Base-by-base conservation (phyloP, 208 protist genomes). In the Acanthamoeba lenticulata region DNA sequence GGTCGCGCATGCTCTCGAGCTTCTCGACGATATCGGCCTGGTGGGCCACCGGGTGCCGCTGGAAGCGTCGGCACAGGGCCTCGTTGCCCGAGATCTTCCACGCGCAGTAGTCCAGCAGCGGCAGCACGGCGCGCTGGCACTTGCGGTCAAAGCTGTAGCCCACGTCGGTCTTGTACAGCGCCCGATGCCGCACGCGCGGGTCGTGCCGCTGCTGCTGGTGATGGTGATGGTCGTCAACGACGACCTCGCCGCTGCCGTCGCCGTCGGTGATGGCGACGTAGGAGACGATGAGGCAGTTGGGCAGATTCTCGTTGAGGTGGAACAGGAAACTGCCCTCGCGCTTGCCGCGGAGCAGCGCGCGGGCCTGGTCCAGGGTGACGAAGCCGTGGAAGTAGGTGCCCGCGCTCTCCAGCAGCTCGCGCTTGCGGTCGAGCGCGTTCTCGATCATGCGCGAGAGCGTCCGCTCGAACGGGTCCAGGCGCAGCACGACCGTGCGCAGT, bases 91-190 rank as follows among this genome's bases (percentile, higher is more conserved):
- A 77, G 29, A 77, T 77, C 67, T 77, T 77, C 67, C 67, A 77
- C 36, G 67, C 67, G 67, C 67, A 77, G 36, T 77, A 77, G 67
- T 77, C 67, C 67, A 77, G 67, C 67, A 77, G 67, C 67, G 67
- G 67, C 36, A 77, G 67, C 67, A 77, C 67, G 17, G 67, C 40
- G 29, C 32, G 6, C 67, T 77, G 67, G 21, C 40, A 32, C 17
- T n/a, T 36, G 67, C 67, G 67, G 67, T 77, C 67, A 11, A 77
- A 77, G 67, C 67, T 44, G 67, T 77, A 77, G n/a, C 67, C 67
- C 67, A 77, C 34, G 36, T 77, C 67, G 1, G 67, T 77, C 34
- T 40, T 77, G 67, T 77, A 77, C 34, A 77, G 67, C 9, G 67
- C 67, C 34, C 67, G 67, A 21, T 77, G 67, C 11, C 67, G 67